phyloP scores from a whole-genome alignment of 148 eudicot genomes.

The Polygonum maritimum region DNA sequence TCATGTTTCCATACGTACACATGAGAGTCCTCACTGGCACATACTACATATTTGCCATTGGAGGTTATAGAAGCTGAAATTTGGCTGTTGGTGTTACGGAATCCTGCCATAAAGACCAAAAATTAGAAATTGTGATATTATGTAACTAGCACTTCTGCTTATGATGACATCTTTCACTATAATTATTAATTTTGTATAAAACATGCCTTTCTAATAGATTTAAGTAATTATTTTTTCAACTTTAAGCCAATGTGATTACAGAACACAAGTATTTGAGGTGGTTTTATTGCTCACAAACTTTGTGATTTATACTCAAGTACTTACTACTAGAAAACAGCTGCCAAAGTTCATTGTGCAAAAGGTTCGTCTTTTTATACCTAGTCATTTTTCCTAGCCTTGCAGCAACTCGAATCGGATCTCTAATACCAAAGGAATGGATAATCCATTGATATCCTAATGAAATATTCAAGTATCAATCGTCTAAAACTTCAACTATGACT shows the following conservation, averaged over 20 bases:
- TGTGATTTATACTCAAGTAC: neutral
- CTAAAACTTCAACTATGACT: neutral
- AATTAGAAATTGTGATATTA: no score
- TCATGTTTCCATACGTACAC: constrained; percentile 90
- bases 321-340: neutral
- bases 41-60: constrained; percentile 69
- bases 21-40: constrained; percentile 90
- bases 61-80: constrained; percentile 72
- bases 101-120: constrained; percentile 34
- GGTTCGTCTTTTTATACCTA: neutral
- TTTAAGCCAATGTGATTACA: no score
- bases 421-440: neutral
- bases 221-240: no score
- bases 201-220: no score
- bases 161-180: no score
- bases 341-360: neutral
- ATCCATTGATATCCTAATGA: neutral
- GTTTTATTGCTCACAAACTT: no score
- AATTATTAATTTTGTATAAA: no score
- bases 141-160: no score
- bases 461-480: neutral
- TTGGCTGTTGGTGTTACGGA: constrained; percentile 84
- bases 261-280: no score
- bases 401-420: neutral
- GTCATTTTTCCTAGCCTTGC: neutral